Evolutionary conservation across 31 red algal genomes (phyloP), one percentile per base, ranked within the genome.

Genomic region (Odonthalia washingtoniensis): DNA sequence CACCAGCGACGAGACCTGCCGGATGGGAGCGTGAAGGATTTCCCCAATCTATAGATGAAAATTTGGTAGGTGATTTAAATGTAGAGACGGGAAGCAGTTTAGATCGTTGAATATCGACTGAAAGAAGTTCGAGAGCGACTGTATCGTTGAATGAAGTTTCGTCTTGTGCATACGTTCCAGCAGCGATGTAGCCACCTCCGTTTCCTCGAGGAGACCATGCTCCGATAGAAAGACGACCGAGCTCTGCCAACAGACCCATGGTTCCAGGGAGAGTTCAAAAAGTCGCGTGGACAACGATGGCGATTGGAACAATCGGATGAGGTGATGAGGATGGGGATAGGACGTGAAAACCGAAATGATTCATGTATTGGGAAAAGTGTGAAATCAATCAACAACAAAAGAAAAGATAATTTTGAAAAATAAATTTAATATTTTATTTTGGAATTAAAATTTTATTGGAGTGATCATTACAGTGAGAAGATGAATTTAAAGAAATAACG

Each of bases 171-270:
- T 85, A 91, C 31, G 85, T 83, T 33, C 85, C 91, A 33, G 91
- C 84, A 30, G 84, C 88, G 37, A 87, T 86, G 77, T 87, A 86
- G 30, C 90, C 91, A 76, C 86, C 87, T 17, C 81, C 79, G 44
- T 84, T 46, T 43, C 89, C 91, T 33, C 87, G 72, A 28, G 91
- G 91, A 40, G 91, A 90, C 95, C 95, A 97, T 28, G 95, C 88
- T 9, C 81, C 87, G 31, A 83, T 63, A 3, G 91, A 82, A 35
- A 91, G 89, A 46, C 91, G 95, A 45, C 83, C 79, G 52, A 94
- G 66, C 83, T 97, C 95, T 41, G 91, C 91, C 34, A 94, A 65
- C 35, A 97, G 75, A 17, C 95, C 95, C 95, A 97, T 97, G n/a
- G n/a, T n/a, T n/a, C n/a, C n/a, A n/a, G 57, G 68, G 34, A 27